Base-by-base conservation (phyloP, 2,329 filamentous ascomycete species). In the Cadophora sp. region DNA sequence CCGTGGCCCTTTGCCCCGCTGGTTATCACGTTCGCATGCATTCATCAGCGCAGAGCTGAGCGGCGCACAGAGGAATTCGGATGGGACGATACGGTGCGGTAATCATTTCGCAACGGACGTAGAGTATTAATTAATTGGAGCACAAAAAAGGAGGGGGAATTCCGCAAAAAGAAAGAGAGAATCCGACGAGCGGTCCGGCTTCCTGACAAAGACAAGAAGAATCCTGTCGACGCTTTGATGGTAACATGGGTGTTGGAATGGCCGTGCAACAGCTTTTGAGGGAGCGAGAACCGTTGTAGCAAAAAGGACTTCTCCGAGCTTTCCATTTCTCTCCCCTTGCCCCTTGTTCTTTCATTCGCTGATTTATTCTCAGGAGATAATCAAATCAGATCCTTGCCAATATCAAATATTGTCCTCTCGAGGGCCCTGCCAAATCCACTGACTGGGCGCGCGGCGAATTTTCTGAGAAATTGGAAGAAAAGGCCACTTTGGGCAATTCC, bases 171-270 rank as follows among this genome's bases (percentile, higher is more conserved):
- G n/a, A 41, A 41, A 48, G 20, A 45, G 30, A 51, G 24, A 51
- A 18, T 30, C 27, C 48, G 48, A 18, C 24, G 48, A 30, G 14
- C 48, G 48, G 36, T 41, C 41, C 22, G 50, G 27, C 45, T 53
- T 56, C 33, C 47, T 45, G 36, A 48, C 55, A n/a, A 39, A 39
- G 36, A 39, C 36, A 39, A 39, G 39, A 39, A 39, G 39, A 16
- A 47, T 60, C 45, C 55, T 51, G 53, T 50, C 43, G 39, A 43
- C 62, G 62, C 62, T 65, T 65, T 59, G 62, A 65, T 65, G 45
- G 8, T 36, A 39, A 20, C 47, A 39, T 39, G 36, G 53, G 33
- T 58, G 11, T 43, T 41, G 1, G 24, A 36, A 41, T 64, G 55
- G 45, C 62, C 55, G 55, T 60, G 53, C 62, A 65, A 51, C 51